Evolutionary conservation across 768 basidiomycete genomes (phyloP).

Genomic region (Phylloporus arenicola): DNA sequence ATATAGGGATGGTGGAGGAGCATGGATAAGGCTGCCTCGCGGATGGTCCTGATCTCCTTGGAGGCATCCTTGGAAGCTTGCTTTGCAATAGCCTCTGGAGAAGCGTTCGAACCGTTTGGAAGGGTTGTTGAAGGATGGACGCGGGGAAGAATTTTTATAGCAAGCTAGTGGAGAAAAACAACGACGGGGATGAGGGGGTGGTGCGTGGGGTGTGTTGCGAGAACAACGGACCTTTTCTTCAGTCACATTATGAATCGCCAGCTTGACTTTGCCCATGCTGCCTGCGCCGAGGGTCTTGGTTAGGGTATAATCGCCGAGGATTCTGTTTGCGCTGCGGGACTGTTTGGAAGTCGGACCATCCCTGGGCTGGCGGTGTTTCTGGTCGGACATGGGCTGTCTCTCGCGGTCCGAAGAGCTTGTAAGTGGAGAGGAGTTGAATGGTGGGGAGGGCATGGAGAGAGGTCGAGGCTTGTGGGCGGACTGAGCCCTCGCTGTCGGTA

Average conservation of each 20-base stretch:
- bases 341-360: constrained; percentile 32
- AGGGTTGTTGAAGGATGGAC: constrained; percentile 58
- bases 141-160: constrained; percentile 97
- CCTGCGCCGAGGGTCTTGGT: constrained; percentile 97
- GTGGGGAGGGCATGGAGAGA: constrained; percentile 71
- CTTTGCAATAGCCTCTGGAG: constrained; percentile 60
- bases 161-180: constrained; percentile 52
- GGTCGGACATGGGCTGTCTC: constrained; percentile 24
- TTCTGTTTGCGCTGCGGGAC: constrained; percentile 38
- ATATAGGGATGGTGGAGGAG: constrained; percentile 98
- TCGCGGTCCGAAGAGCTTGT: constrained; percentile 32
- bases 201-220: neutral
- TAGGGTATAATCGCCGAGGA: constrained; percentile 91
- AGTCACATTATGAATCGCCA: constrained; percentile 82
- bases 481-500: constrained; percentile 18
- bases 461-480: constrained; percentile 47
- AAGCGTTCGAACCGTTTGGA: constrained; percentile 40
- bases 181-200: constrained; percentile 7
- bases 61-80: constrained; percentile 86
- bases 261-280: constrained; percentile 98
- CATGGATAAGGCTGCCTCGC: constrained; percentile 93
- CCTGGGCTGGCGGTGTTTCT: constrained; percentile 27
- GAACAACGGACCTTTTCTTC: constrained; percentile 78
- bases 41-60: constrained; percentile 93
- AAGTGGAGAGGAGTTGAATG: constrained; percentile 32